A percentile compares a stretch with the other conserved stretches of the same genome.
phyloP scores from a whole-genome alignment of 345 rosid genomes.

The Syzygium jambos region DNA sequence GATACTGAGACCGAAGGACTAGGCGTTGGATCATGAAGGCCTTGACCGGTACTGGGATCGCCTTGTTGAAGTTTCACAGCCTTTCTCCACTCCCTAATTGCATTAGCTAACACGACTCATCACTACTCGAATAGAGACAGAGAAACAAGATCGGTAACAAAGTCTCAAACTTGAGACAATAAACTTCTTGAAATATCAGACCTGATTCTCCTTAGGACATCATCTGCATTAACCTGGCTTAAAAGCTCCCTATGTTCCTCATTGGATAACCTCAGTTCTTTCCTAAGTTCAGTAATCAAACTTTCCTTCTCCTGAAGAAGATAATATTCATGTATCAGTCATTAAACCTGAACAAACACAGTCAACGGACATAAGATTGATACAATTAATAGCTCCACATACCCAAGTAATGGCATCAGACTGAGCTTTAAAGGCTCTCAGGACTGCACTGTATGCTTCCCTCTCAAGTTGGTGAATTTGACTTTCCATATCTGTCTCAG shows the following conservation, averaged over 20 bases:
- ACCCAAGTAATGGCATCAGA: conserved; percentile 97
- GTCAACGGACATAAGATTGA: conserved; percentile 11
- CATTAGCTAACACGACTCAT: conserved; percentile 2
- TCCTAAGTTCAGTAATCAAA: conserved; percentile 76
- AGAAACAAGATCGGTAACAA: neutral
- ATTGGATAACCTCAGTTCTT: conserved; percentile 67
- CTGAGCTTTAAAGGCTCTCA: conserved; percentile 92
- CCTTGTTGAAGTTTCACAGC: conserved; percentile 54
- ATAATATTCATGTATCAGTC: conserved; percentile 19
- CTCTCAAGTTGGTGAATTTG: conserved; percentile 85
- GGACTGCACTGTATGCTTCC: conserved; percentile 73
- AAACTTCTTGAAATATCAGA: conserved; percentile 1
- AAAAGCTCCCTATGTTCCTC: conserved; percentile 94
- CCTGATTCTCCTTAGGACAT: conserved; percentile 67
- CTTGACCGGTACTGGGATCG: conserved; percentile 36
- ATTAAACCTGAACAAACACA: conserved; percentile 19
- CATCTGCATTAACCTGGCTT: conserved; percentile 63
- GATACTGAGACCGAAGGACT: conserved; percentile 75
- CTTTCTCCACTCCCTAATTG: conserved; percentile 85
- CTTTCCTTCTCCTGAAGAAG: conserved; percentile 80
- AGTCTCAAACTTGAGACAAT: neutral
- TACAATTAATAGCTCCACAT: conserved; percentile 4
- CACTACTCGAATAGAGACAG: conserved; percentile 1
- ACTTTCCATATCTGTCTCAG: conserved; percentile 77
- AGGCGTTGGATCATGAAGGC: conserved; percentile 57